A percentile compares a stretch with the other conserved stretches of the same genome.
These are phyloP conservation scores for Trametes pubescens DNA, from an alignment of 1,284 basidiomycete genomes.

Conservation along the genomic window DNA sequence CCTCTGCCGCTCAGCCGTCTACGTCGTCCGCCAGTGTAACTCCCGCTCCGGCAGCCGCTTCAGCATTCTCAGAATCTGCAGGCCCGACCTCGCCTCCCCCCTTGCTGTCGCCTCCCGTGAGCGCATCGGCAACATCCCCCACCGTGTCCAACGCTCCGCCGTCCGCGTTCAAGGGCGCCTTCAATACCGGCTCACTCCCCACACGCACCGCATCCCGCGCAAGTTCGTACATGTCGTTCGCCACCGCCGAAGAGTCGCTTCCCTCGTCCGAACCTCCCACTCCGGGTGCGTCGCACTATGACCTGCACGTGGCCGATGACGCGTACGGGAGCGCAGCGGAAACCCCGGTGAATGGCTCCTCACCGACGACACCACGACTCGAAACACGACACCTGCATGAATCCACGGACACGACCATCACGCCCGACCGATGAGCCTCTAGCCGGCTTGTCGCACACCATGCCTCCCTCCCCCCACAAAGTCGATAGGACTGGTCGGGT, in stretches of 20 bases:
- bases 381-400: conserved; percentile 35
- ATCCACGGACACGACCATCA: conserved; percentile 38
- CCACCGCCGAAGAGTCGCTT: conserved; percentile 43
- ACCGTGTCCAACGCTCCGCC: conserved; percentile 33
- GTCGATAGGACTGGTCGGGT: conserved; percentile 13
- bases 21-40: neutral
- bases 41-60: neutral
- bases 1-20: neutral
- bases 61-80: neutral
- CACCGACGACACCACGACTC: conserved; percentile 35
- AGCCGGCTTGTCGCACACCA: neutral
- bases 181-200: conserved; percentile 31
- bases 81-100: neutral
- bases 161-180: conserved; percentile 44
- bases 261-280: conserved; percentile 29
- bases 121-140: conserved; percentile 10
- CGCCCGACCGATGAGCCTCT: conserved; percentile 22
- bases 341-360: conserved; percentile 26
- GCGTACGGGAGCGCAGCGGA: conserved; percentile 29
- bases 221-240: conserved; percentile 43
- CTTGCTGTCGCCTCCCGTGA: conserved; percentile 6
- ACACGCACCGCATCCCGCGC: conserved; percentile 40
- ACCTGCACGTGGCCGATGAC: conserved; percentile 18
- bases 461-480: neutral
- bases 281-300: conserved; percentile 21